Evolutionary conservation across 352 stramenopile species (phyloP).

Genomic region (Phytophthora ramorum): DNA sequence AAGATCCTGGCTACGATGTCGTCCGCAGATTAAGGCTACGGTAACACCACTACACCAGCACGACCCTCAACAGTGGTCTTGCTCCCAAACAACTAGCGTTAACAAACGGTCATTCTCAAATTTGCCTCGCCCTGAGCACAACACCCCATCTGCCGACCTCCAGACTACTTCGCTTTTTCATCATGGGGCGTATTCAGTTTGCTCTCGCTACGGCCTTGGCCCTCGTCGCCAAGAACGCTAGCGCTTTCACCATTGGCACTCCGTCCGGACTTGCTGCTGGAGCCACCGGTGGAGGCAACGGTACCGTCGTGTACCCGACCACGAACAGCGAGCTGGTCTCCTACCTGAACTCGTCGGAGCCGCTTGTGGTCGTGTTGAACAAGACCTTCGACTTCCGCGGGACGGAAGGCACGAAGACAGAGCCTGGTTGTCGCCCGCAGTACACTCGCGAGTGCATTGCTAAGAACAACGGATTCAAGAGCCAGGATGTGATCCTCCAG

Average conservation of each 20-base stretch:
- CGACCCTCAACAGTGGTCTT: too few relatives aligned
- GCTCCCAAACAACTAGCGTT: background rate
- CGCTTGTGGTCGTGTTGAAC: conserved; percentile 44
- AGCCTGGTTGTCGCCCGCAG: conserved; percentile 37
- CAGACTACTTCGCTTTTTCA: background rate
- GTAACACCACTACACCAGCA: conserved; percentile 13
- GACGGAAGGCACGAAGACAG: conserved; percentile 40
- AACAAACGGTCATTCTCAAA: conserved; percentile 11
- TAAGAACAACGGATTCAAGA: conserved; percentile 44
- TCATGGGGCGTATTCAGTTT: conserved; percentile 6
- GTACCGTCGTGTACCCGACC: conserved; percentile 29
- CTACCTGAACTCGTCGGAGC: conserved; percentile 24
- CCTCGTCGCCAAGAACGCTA: background rate
- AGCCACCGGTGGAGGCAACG: conserved; percentile 36
- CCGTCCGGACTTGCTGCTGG: conserved; percentile 26
- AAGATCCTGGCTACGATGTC: too few relatives aligned
- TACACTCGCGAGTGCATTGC: conserved; percentile 42
- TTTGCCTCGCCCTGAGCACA: conserved; percentile 13
- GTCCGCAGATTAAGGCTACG: too few relatives aligned
- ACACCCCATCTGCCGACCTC: background rate
- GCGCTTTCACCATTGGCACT: conserved; percentile 17
- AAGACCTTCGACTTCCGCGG: conserved; percentile 43
- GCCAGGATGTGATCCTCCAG: conserved; percentile 48
- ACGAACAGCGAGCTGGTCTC: conserved; percentile 31
- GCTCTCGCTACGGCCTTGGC: background rate